Evolutionary conservation across 352 stramenopile genomes (phyloP).

Genomic region (Globisporangium megalacanthum): DNA sequence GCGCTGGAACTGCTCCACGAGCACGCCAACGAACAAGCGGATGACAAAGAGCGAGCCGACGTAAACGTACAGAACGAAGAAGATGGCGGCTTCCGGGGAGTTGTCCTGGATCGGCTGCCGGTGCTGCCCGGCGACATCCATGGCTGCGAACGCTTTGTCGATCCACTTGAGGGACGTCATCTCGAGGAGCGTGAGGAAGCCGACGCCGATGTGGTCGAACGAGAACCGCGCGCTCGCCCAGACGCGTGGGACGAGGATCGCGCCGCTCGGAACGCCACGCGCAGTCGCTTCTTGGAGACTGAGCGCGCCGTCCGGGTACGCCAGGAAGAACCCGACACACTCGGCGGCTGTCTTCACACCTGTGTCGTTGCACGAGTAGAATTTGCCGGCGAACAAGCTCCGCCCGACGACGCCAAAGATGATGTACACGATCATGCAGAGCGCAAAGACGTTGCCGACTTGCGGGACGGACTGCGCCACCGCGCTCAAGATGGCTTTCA

Average conservation of each 20-base stretch:
- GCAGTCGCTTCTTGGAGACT: conserved; percentile 45
- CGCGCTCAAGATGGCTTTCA: conserved; percentile 67
- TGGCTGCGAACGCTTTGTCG: conserved; percentile 69
- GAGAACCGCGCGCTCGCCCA: conserved; percentile 70
- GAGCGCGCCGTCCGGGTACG: conserved; percentile 40
- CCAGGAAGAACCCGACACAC: conserved; percentile 55
- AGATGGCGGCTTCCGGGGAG: conserved; percentile 40
- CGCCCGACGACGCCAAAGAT: conserved; percentile 70
- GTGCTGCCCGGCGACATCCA: conserved; percentile 52
- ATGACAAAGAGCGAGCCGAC: conserved; percentile 76
- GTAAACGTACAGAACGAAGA: conserved; percentile 77
- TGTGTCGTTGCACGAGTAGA: conserved; percentile 65
- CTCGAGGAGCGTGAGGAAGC: conserved; percentile 61
- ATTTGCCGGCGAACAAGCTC: conserved; percentile 56
- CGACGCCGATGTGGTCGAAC: conserved; percentile 69
- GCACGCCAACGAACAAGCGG: conserved; percentile 69
- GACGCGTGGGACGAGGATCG: conserved; percentile 49
- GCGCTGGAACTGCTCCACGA: conserved; percentile 80
- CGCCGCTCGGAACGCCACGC: conserved; percentile 23
- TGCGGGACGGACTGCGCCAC: conserved; percentile 66
- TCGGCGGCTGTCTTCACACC: conserved; percentile 25
- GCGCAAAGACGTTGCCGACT: conserved; percentile 63
- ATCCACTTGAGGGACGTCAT: conserved; percentile 83
- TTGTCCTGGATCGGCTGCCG: conserved; percentile 48
- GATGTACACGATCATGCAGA: conserved; percentile 74